phyloP scores from a whole-genome alignment of 129 eudicot genomes.

The Flaveria robusta region DNA sequence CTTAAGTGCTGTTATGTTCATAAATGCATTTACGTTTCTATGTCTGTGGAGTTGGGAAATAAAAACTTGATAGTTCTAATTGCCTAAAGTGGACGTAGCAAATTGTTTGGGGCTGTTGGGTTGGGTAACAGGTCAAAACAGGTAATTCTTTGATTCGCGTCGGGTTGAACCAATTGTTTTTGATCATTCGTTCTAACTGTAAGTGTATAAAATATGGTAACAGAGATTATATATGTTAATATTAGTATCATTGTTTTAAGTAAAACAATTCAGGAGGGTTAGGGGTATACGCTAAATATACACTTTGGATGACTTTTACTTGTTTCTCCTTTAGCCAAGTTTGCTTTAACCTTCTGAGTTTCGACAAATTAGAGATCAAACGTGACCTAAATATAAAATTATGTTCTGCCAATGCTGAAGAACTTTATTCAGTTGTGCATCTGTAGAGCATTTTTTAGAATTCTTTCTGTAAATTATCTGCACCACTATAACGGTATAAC shows the following conservation, averaged over 20 bases:
- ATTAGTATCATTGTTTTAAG: background rate
- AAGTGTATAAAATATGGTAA: background rate
- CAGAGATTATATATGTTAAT: background rate
- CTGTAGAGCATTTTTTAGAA: background rate
- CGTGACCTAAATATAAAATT: background rate
- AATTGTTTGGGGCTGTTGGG: background rate
- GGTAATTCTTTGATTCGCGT: background rate
- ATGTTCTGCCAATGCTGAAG: constrained; percentile 4
- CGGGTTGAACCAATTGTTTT: background rate
- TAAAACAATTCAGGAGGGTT: background rate
- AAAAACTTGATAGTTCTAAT: background rate
- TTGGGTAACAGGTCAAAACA: constrained; percentile 12
- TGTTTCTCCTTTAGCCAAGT: background rate
- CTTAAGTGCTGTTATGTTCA: constrained; percentile 7
- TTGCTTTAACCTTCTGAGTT: background rate
- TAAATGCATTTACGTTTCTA: background rate
- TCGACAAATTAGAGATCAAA: background rate
- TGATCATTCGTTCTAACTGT: background rate
- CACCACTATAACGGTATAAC: background rate
- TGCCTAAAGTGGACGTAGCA: background rate
- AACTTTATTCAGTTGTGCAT: background rate
- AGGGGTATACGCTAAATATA: background rate
- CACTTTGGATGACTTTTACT: background rate
- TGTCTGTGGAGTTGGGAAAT: background rate
- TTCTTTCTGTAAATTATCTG: background rate